Conservation (phyloP, 2,329 filamentous ascomycete species). For the Aspergillus sp. region DNA sequence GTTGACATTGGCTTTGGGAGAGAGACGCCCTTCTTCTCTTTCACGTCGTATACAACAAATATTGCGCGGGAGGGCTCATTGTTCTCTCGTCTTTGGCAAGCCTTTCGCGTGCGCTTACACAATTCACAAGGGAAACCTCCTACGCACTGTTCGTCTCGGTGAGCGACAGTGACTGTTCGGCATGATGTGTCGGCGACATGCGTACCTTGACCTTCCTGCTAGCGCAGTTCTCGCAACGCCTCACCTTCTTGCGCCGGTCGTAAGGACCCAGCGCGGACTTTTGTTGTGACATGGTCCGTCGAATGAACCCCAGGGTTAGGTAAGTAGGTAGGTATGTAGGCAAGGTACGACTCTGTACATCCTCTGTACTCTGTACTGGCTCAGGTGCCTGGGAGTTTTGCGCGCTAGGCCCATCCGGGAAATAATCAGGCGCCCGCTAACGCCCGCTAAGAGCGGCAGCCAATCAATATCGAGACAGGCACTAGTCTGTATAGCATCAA, state of each 20-base stretch:
- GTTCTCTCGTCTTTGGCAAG: neutral
- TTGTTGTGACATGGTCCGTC: neutral
- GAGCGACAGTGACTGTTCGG: neutral
- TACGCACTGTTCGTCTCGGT: neutral
- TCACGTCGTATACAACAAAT: neutral
- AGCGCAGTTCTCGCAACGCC: slow-evolving; percentile 3
- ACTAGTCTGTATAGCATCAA: neutral
- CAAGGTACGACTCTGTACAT: too few species aligned
- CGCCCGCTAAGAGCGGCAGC: neutral
- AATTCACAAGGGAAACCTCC: slow-evolving; percentile 2
- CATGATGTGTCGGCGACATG: neutral
- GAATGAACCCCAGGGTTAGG: neutral
- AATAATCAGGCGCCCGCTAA: neutral
- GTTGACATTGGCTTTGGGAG: neutral
- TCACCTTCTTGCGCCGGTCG: slow-evolving; percentile 1
- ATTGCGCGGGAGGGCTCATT: neutral
- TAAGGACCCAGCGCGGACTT: slow-evolving; percentile 11
- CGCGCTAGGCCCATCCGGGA: neutral
- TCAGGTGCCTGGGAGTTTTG: neutral
- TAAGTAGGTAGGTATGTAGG: too few species aligned
- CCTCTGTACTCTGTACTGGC: neutral
- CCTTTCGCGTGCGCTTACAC: neutral
- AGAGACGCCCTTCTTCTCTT: neutral
- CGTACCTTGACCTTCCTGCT: slow-evolving; percentile 1
- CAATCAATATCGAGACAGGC: neutral